A percentile compares a stretch with the other conserved stretches of the same genome.
phyloP scores from a whole-genome alignment of 176 grass and related monocot species.

The Aegilops speltoides region DNA sequence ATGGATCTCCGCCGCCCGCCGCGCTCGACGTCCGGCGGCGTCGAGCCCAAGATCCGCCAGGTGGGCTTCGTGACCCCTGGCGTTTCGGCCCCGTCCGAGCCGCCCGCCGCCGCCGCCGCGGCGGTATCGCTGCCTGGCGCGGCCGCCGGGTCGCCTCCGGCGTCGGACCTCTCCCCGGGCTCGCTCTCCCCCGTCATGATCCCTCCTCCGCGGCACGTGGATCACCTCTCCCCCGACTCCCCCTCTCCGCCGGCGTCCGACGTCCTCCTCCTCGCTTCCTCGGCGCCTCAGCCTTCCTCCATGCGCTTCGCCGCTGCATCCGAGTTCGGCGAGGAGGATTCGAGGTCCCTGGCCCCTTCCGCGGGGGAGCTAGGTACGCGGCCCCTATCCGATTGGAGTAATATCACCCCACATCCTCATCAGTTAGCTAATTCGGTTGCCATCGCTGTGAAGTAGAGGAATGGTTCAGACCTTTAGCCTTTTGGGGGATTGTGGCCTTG shows the following conservation, averaged over 20 bases:
- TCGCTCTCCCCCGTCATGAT: constrained; percentile 88
- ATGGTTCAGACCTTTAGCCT: background rate
- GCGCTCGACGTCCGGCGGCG: constrained; percentile 53
- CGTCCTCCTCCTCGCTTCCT: constrained; percentile 38
- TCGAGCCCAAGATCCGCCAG: constrained; percentile 81
- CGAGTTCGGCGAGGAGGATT: constrained; percentile 38
- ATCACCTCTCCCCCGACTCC: constrained; percentile 37
- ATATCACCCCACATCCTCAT: background rate
- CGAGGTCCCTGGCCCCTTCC: constrained; percentile 37
- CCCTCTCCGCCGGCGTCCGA: constrained; percentile 18
- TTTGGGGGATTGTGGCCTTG: background rate
- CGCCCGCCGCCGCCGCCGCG: background rate
- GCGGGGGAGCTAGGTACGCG: constrained; percentile 35
- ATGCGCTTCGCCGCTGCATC: constrained; percentile 33
- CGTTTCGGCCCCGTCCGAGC: constrained; percentile 29
- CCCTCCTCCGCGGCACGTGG: constrained; percentile 65
- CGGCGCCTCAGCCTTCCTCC: constrained; percentile 24
- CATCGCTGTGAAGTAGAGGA: background rate
- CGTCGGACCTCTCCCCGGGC: constrained; percentile 31
- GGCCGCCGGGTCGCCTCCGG: background rate
- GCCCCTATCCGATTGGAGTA: background rate
- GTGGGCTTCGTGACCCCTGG: constrained; percentile 76
- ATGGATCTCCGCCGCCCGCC: constrained; percentile 72
- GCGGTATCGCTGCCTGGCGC: background rate
- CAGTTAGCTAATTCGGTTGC: background rate